Evolutionary conservation across 2,329 filamentous ascomycete species (phyloP), one percentile per base, ranked within the genome.

Genomic region (Aspergillus phoenicis): DNA sequence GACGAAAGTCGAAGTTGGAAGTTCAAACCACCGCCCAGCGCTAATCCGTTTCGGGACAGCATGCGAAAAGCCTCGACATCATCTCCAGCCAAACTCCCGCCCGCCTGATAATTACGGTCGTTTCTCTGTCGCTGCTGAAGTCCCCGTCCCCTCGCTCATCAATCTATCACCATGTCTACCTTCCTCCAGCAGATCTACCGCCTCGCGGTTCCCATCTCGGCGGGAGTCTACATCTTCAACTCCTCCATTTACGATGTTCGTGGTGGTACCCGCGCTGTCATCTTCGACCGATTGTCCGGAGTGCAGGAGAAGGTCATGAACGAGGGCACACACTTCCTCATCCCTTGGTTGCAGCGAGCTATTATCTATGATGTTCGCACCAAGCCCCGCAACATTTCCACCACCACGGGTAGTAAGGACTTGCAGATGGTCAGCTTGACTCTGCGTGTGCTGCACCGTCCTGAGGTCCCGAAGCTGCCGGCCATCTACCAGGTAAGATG

Each of bases 361-460:
- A 93, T 99, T 81, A 84, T 96, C 77, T 99, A 96, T 78, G 95
- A 99, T 82, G 95, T 99, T 68, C 89, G 95, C 66, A 99, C 96
- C 60, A 96, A 96, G 85, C 95, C 95, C 64, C 87, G 95, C 75
- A 98, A 97, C 78, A 98, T 99, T 77, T 91, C 91, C 68, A 99
- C 95, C 28, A 99, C 95, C 24, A 99, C 95, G 11, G 95, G 95
- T 61, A 94, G 90, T 85, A 99, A 99, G 87, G 95, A 99, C 82
- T 81, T 99, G 84, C 95, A 99, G 84, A 99, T 99, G 95, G 95
- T 99, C 74, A 97, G 93, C 85, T 85, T 99, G 84, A 99, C 95
- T 57, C 85, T 99, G 76, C 87, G 95, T 79, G 95, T 99, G 66
- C 81, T 99, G 78, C 94, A 98, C 82, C 86, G 96, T 70, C 95